Evolutionary conservation across 495 filamentous ascomycete genomes (phyloP).

Genomic region (Trichoderma reesei): DNA sequence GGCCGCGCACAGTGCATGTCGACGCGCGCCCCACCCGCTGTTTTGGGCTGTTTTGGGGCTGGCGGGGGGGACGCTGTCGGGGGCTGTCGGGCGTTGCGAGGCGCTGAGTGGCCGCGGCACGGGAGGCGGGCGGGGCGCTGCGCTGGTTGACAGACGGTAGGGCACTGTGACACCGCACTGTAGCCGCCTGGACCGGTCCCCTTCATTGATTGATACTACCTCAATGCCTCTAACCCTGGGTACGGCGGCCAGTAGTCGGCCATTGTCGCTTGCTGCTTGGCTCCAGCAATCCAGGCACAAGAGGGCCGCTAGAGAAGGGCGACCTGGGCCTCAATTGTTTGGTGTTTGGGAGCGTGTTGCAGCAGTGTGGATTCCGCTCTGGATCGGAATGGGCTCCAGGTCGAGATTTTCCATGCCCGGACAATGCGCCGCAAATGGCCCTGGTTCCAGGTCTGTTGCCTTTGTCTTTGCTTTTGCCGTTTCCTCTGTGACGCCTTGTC

Average conservation of each 20-base stretch:
- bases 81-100: not conserved
- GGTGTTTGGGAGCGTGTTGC: not conserved
- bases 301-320: no score
- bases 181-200: not conserved
- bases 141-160: not conserved
- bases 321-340: no score
- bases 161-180: not conserved
- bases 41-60: not conserved
- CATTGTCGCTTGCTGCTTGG: no score
- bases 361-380: not conserved
- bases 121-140: not conserved
- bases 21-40: not conserved
- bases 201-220: not conserved
- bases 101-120: not conserved
- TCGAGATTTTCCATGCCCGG: not conserved
- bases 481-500: not conserved
- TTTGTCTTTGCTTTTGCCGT: not conserved
- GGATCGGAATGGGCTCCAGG: no score
- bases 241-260: no score
- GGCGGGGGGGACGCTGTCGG: not conserved
- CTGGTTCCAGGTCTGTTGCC: not conserved
- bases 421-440: not conserved
- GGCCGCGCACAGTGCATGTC: constrained; percentile 2
- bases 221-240: no score
- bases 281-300: no score